Conservation (phyloP, 169 alveolate genomes). For the Plasmodium gallinaceum region DNA sequence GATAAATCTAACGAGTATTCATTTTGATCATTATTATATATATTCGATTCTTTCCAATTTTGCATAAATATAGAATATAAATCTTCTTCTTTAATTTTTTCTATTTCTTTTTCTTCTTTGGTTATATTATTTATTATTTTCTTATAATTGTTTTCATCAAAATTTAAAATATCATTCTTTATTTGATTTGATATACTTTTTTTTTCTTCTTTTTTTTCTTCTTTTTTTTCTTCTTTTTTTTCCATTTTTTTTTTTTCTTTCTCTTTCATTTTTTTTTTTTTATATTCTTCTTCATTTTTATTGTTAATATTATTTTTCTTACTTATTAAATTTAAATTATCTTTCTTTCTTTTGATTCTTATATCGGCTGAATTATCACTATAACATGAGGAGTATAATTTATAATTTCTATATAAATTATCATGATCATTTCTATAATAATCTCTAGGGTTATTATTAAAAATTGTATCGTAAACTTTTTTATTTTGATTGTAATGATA, state of each 20-base stretch:
- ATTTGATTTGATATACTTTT: constrained; percentile 16
- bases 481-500: neutral
- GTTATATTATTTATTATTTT: constrained; percentile 55
- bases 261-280: neutral
- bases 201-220: neutral
- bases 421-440: neutral
- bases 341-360: constrained; percentile 2
- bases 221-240: neutral
- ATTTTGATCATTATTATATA: neutral
- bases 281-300: neutral
- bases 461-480: neutral
- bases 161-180: constrained; percentile 49
- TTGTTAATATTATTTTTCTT: neutral
- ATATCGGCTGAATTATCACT: constrained; percentile 56
- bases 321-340: neutral
- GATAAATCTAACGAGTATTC: constrained; percentile 13
- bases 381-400: constrained; percentile 26
- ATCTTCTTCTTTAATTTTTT: constrained; percentile 73
- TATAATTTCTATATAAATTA: constrained; percentile 8
- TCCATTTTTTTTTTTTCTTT: neutral
- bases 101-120: constrained; percentile 72
- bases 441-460: neutral
- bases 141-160: constrained; percentile 64
- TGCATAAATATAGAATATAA: constrained; percentile 76
- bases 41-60: constrained; percentile 63